These are phyloP conservation scores for Colletotrichum tanaceti DNA, from an alignment of 2,329 filamentous ascomycete species.

Conservation along the genomic window DNA sequence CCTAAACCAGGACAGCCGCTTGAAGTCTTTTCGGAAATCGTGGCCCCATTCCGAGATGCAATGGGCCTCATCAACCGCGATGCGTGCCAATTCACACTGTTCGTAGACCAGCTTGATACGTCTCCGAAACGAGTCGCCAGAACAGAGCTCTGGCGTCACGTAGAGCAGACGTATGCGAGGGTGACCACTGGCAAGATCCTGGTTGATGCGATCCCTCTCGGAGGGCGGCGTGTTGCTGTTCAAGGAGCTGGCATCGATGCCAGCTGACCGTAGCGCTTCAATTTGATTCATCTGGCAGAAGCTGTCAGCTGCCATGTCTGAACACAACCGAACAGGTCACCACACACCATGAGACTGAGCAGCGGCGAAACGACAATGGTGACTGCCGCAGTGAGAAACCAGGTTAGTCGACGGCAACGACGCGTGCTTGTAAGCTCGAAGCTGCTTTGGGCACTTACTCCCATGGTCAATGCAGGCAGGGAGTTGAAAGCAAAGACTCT, in stretches of 20 bases:
- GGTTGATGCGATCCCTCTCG: conserved; percentile 76
- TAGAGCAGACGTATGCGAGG: conserved; percentile 87
- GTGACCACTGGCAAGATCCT: conserved; percentile 88
- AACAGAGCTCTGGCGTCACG: conserved; percentile 91
- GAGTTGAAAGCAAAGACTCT: conserved; percentile 92
- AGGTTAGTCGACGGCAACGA: conserved; percentile 42
- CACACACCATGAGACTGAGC: conserved; percentile 83
- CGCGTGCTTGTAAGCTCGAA: conserved; percentile 19
- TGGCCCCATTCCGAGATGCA: conserved; percentile 99
- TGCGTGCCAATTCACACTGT: conserved; percentile 85
- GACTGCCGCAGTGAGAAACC: conserved; percentile 60
- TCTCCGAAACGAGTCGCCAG: conserved; percentile 79
- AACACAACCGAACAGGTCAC: conserved; percentile 11
- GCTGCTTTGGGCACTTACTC: conserved; percentile 64
- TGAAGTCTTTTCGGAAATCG: conserved; percentile 94
- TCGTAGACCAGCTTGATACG: conserved; percentile 78
- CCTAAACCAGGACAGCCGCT: conserved; percentile 87
- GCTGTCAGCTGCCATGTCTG: conserved; percentile 27
- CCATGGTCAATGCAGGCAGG: conserved; percentile 89
- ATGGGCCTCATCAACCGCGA: conserved; percentile 94
- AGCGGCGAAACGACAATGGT: conserved; percentile 92
- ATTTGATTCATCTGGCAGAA: conserved; percentile 85
- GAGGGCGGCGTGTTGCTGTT: conserved; percentile 81
- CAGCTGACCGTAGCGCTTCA: conserved; percentile 77
- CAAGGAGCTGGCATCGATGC: conserved; percentile 84